Conservation (phyloP, 441 rosid genomes). For the Manihot esculenta region DNA sequence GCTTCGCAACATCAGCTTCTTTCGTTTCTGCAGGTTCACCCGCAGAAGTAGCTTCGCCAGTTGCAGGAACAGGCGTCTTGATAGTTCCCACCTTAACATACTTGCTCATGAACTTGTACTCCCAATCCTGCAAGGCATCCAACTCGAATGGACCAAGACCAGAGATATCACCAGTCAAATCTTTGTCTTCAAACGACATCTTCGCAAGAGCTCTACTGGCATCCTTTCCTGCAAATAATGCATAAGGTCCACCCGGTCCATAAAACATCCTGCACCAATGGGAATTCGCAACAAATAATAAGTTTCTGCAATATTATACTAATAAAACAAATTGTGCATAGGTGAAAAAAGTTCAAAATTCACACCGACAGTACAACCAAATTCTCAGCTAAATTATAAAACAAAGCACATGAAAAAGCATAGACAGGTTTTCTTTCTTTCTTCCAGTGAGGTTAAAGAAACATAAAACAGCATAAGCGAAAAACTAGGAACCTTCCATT, state of each 20-base stretch:
- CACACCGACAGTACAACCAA: neutral
- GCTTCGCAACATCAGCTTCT: constrained; percentile 41
- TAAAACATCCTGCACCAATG: constrained; percentile 76
- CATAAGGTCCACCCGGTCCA: constrained; percentile 98
- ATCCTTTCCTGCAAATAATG: constrained; percentile 85
- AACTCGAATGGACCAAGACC: constrained; percentile 82
- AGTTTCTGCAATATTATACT: constrained; percentile 38
- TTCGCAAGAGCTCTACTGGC: constrained; percentile 93
- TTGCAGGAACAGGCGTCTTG: constrained; percentile 39
- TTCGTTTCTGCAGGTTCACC: constrained; percentile 41
- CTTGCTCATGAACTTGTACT: constrained; percentile 92
- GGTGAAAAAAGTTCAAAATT: neutral
- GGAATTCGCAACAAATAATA: constrained; percentile 22
- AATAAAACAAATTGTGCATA: constrained; percentile 6
- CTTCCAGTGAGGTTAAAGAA: neutral
- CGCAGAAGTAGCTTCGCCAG: constrained; percentile 48
- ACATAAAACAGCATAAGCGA: neutral
- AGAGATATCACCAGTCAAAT: constrained; percentile 72
- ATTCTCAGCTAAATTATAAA: neutral
- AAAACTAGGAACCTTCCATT: neutral
- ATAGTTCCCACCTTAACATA: constrained; percentile 80
- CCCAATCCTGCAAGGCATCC: constrained; percentile 93
- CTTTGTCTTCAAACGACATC: constrained; percentile 85
- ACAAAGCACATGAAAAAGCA: neutral
- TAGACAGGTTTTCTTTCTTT: neutral